These are phyloP conservation scores for Dictyostelium purpureum DNA, from an alignment of 78 protist species.

Conservation along the genomic window DNA sequence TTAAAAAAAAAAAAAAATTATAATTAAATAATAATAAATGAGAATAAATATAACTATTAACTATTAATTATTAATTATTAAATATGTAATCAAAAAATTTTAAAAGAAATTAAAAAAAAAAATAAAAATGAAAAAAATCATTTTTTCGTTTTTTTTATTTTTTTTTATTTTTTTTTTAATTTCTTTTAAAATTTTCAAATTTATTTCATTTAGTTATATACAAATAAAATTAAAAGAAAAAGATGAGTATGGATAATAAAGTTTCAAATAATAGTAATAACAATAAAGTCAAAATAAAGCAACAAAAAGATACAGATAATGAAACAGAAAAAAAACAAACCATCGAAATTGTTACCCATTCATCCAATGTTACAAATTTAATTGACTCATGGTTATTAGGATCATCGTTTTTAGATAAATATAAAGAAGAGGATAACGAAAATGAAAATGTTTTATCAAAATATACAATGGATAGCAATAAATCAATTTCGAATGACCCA, in stretches of 20 bases:
- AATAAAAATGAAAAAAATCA: background rate
- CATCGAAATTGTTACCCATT: background rate
- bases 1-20: background rate
- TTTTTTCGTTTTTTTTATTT: background rate
- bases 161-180: background rate
- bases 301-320: background rate
- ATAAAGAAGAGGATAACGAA: background rate
- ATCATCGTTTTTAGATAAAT: background rate
- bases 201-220: background rate
- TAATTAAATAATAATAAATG: no score
- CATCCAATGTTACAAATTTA: background rate
- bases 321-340: background rate
- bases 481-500: background rate
- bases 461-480: background rate
- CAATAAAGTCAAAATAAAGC: background rate
- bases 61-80: no score
- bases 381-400: conserved; percentile 18
- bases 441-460: background rate
- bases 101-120: background rate
- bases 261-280: background rate
- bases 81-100: no score
- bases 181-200: background rate
- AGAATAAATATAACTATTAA: no score
- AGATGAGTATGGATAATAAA: background rate
- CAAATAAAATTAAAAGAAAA: background rate